These are phyloP conservation scores for Backusella australiensis DNA, from an alignment of 192 early-diverging fungal species.

Conservation along the genomic window DNA sequence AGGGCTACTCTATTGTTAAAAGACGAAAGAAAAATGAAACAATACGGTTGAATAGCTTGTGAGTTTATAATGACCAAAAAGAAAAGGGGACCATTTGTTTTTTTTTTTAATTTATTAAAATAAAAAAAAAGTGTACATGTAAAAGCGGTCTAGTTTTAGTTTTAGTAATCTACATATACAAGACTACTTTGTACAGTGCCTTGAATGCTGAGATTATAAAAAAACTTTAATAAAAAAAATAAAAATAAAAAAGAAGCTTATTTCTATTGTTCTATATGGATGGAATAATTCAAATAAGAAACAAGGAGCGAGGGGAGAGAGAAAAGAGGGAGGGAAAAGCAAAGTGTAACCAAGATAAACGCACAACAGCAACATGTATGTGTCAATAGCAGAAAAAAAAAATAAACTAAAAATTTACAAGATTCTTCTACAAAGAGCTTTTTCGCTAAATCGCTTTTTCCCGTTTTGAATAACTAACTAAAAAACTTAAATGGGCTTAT, in stretches of 20 bases:
- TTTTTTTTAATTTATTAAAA: not conserved
- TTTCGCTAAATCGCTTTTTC: conserved; percentile 4
- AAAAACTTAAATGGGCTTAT: not conserved
- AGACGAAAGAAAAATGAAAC: not conserved
- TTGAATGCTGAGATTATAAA: not conserved
- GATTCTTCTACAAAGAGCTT: not conserved
- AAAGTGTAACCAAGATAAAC: not conserved
- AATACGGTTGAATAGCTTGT: not conserved
- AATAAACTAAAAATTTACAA: not conserved
- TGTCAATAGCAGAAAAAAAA: not conserved
- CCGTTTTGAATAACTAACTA: not conserved
- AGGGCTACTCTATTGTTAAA: not conserved
- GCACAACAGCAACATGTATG: not conserved
- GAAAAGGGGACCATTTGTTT: not conserved
- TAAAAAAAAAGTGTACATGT: not conserved
- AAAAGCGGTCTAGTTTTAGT: not conserved
- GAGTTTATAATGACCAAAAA: not conserved
- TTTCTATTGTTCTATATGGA: not conserved
- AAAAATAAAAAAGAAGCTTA: not conserved
- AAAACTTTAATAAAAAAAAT: not conserved
- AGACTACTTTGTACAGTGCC: not conserved
- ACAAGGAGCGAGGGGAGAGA: not conserved
- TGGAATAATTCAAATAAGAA: not conserved
- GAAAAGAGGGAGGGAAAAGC: not conserved
- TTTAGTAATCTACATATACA: too few species aligned